Evolutionary conservation across 495 filamentous ascomycete genomes (phyloP), one percentile per base, ranked within the genome.

Genomic region (Hypoxylon crocopeplum): DNA sequence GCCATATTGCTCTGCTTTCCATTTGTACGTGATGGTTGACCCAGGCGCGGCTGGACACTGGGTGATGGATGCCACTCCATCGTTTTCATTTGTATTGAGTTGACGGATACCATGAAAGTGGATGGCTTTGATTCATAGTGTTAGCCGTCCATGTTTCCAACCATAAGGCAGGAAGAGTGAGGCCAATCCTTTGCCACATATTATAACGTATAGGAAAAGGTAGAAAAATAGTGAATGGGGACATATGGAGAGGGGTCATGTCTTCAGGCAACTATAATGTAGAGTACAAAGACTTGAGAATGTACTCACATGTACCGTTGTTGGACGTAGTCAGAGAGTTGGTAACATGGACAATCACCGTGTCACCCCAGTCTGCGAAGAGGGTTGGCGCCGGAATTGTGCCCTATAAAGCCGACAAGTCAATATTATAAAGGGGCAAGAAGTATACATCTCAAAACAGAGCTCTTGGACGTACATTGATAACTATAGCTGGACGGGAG

Each of bases 81-180:
- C 76, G 21, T 72, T 60, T 19, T 72, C 58, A 47, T 65, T 68
- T 15, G 72, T 72, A 27, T 52, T 57, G 54, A 71, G 69, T 55
- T 76, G 69, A 24, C 72, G 63, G 15, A 79, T 65, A 40, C 75
- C 77, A 45, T 80, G 77, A 80, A 82, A 89, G 59, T 91, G 87
- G 42, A 83, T 75, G 12, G 61, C 61, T 64, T 41, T 38, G 12
- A 5, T 21, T 5, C 20, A 30, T 2, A 21, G 7, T 41, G 21
- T 42, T 11, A 42, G 39, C 21, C n/a, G n/a, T n/a, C n/a, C n/a
- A n/a, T n/a, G n/a, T n/a, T n/a, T n/a, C n/a, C n/a, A n/a, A n/a
- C n/a, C n/a, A n/a, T n/a, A n/a, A n/a, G n/a, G n/a, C n/a, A n/a
- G n/a, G n/a, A n/a, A n/a, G n/a, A n/a, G n/a, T n/a, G n/a, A n/a